Evolutionary conservation across 2,329 filamentous ascomycete genomes (phyloP).

Genomic region (Sporothrix sp.): DNA sequence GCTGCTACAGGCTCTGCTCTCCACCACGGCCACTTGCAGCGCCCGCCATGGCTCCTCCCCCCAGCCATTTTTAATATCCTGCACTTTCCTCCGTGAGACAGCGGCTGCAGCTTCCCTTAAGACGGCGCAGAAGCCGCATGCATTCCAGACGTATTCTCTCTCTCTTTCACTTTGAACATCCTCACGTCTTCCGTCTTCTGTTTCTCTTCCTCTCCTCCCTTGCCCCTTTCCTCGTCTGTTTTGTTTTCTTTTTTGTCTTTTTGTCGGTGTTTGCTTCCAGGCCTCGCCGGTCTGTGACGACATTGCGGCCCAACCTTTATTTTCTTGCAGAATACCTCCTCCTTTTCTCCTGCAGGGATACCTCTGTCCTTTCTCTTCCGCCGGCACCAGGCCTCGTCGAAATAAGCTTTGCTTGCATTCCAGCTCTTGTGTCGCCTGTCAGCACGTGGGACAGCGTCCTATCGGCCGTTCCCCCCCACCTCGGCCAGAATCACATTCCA

Average conservation of each 20-base stretch:
- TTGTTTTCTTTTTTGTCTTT: too few species aligned
- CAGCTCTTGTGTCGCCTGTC: too few species aligned
- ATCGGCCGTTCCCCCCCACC: too few species aligned
- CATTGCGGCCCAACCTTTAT: slow-evolving; percentile 6
- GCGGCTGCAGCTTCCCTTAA: slow-evolving; percentile 9
- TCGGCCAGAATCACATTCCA: too few species aligned
- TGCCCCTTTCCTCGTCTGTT: neutral
- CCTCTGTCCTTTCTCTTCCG: too few species aligned
- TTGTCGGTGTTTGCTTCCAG: too few species aligned
- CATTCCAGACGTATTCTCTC: slow-evolving; percentile 1
- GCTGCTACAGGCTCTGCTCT: too few species aligned
- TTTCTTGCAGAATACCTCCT: neutral
- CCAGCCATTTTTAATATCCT: slow-evolving; percentile 11
- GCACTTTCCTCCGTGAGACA: slow-evolving; percentile 2
- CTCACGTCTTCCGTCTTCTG: neutral
- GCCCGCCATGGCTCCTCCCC: too few species aligned
- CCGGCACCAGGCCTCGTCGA: neutral
- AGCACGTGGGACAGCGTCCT: too few species aligned
- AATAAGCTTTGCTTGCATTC: too few species aligned
- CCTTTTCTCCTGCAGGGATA: too few species aligned
- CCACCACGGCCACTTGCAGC: too few species aligned
- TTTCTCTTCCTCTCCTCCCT: neutral
- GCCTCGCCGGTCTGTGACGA: slow-evolving; percentile 1
- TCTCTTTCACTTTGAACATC: slow-evolving; percentile 2
- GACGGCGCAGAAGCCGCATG: slow-evolving; percentile 3